These are phyloP conservation scores for Epichloe bromicola DNA, from an alignment of 2,329 filamentous ascomycete genomes.

Conservation along the genomic window DNA sequence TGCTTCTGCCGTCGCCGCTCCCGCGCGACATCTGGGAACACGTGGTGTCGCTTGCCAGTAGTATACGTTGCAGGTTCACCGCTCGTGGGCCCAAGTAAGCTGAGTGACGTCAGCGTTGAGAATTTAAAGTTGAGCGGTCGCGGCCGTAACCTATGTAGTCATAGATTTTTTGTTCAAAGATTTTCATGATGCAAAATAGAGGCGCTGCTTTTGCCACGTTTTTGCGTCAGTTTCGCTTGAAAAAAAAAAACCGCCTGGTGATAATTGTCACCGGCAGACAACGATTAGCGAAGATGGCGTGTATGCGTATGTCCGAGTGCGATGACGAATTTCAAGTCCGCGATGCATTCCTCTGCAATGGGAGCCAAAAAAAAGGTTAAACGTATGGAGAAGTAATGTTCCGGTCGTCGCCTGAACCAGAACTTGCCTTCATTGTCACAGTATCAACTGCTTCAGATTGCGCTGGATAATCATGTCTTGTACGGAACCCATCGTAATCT, in stretches of 20 bases:
- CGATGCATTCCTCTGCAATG: not conserved
- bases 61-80: not conserved
- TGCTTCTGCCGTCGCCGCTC: not conserved
- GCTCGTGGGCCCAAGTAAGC: not conserved
- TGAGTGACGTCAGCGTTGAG: not conserved
- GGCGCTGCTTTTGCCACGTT: not conserved
- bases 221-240: not conserved
- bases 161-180: conserved; percentile 1
- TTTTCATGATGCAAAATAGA: not conserved
- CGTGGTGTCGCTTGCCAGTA: not conserved
- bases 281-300: not conserved
- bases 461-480: conserved; percentile 82
- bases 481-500: conserved; percentile 76
- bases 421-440: conserved; percentile 12
- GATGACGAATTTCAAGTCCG: not conserved
- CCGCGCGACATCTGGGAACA: not conserved
- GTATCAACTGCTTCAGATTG: conserved; percentile 65
- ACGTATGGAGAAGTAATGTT: no score
- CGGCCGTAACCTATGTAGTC: conserved; percentile 5
- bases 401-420: not conserved
- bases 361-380: not conserved
- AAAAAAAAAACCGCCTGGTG: not conserved
- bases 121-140: not conserved
- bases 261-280: not conserved
- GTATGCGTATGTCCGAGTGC: not conserved